Evolutionary conservation across 208 protist genomes (phyloP).

Genomic region (Trypanosoma grayi): DNA sequence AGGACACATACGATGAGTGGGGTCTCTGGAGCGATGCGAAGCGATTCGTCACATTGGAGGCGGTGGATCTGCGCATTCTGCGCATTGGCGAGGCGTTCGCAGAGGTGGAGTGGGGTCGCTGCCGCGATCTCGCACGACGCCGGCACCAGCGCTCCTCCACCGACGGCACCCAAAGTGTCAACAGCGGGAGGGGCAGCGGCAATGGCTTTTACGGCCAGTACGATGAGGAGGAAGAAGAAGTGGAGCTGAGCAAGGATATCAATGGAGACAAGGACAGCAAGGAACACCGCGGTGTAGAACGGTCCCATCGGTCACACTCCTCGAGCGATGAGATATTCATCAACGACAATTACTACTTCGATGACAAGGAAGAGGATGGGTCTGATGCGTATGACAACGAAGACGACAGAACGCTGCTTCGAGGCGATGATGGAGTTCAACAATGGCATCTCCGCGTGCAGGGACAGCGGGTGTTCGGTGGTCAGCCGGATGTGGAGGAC

Average conservation of each 20-base stretch:
- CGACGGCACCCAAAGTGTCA: neutral
- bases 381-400: slow-evolving; percentile 13
- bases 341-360: neutral
- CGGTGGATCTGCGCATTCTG: slow-evolving; percentile 51
- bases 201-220: no score
- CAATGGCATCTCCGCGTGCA: slow-evolving; percentile 86
- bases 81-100: slow-evolving; percentile 80
- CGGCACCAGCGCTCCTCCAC: neutral
- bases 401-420: slow-evolving; percentile 36
- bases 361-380: slow-evolving; percentile 3
- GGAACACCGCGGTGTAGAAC: no score
- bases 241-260: no score
- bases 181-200: neutral
- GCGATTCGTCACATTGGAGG: slow-evolving; percentile 77
- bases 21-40: slow-evolving; percentile 86
- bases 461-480: slow-evolving; percentile 61
- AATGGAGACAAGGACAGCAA: no score
- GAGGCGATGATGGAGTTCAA: slow-evolving; percentile 60
- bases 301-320: no score
- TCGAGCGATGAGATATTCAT: neutral
- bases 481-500: slow-evolving; percentile 60
- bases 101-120: slow-evolving; percentile 78
- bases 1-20: slow-evolving; percentile 91
- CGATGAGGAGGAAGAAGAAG: no score
- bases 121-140: slow-evolving; percentile 11